Evolutionary conservation across 176 grass and related monocot genomes (phyloP).

Genomic region (Aegilops sharonensis): DNA sequence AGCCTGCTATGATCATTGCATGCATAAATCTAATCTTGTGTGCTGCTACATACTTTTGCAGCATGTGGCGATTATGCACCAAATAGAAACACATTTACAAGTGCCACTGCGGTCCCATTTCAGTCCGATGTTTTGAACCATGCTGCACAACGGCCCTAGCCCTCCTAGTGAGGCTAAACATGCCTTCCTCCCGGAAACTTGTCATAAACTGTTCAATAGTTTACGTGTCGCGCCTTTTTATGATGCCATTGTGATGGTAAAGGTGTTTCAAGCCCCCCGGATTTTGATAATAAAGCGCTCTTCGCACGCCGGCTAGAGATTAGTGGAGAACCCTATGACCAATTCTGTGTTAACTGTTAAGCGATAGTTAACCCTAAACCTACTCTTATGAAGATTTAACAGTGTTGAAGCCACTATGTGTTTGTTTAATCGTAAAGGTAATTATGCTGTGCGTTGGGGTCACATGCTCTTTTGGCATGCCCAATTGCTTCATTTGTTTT

Average conservation of each 20-base stretch:
- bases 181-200: constrained; percentile 26
- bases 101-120: constrained; percentile 39
- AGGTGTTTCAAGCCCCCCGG: constrained; percentile 45
- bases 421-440: constrained; percentile 59
- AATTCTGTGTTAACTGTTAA: constrained; percentile 5
- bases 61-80: constrained; percentile 31
- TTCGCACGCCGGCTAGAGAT: constrained; percentile 46
- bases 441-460: constrained; percentile 62
- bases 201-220: constrained; percentile 33
- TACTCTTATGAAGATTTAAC: constrained; percentile 43
- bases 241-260: constrained; percentile 45
- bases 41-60: constrained; percentile 37
- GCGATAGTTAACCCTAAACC: constrained; percentile 35
- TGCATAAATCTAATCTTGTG: constrained; percentile 37
- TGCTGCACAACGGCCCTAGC: constrained; percentile 27
- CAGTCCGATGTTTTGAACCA: constrained; percentile 35
- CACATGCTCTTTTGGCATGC: constrained; percentile 66
- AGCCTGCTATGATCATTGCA: constrained; percentile 46
- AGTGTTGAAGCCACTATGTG: constrained; percentile 20
- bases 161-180: constrained; percentile 21
- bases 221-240: constrained; percentile 47
- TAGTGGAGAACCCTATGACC: constrained; percentile 41
- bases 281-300: constrained; percentile 58
- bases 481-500: constrained; percentile 39
- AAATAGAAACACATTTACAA: constrained; percentile 23